Evolutionary conservation across 2,329 filamentous ascomycete species (phyloP).

Genomic region (Cladosporium phlei): DNA sequence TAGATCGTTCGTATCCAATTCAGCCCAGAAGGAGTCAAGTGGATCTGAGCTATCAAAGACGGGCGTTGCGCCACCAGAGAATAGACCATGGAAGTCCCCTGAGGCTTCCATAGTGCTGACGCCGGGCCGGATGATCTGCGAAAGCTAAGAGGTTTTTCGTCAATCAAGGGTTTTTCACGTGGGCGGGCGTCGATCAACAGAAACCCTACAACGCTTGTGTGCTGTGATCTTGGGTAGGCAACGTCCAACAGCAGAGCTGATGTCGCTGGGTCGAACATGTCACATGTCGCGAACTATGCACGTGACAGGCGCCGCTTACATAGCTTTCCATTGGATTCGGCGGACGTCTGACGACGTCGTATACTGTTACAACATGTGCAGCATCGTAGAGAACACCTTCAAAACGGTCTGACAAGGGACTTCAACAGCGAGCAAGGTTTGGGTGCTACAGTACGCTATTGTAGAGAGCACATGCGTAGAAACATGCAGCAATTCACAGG

Average conservation of each 20-base stretch:
- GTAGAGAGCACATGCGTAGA: not conserved
- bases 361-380: not conserved
- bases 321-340: not conserved
- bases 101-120: not conserved
- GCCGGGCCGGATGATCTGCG: not conserved
- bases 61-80: not conserved
- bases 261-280: not conserved
- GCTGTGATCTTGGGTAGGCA: not conserved
- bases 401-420: not conserved
- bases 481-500: not conserved
- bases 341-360: not conserved
- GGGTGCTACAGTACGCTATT: not conserved
- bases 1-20: not conserved
- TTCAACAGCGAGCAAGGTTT: not conserved
- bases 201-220: not conserved
- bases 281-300: not conserved
- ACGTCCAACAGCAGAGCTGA: not conserved
- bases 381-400: not conserved
- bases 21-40: not conserved
- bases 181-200: not conserved
- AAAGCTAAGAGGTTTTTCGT: not conserved
- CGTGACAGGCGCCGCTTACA: not conserved
- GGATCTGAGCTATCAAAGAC: not conserved
- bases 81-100: not conserved
- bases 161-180: too few species aligned